Evolutionary conservation across 371 early-diverging fungal genomes (phyloP).

Genomic region (Actinomortierella ambigua): DNA sequence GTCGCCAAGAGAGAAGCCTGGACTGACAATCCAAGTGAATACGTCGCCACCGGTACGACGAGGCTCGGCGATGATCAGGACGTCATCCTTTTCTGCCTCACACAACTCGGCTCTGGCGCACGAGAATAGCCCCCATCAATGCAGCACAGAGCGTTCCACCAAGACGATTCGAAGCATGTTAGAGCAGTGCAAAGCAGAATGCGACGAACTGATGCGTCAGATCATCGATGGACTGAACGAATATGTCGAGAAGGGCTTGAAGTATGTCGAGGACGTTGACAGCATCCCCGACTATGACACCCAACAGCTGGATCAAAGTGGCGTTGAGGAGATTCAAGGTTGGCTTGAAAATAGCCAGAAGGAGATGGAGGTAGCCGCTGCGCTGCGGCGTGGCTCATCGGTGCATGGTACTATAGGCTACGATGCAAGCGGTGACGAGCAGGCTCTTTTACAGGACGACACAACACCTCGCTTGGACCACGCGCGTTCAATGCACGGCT

Average conservation of each 20-base stretch:
- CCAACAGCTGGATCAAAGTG: conserved; percentile 46
- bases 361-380: conserved; percentile 45
- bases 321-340: conserved; percentile 48
- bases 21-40: conserved; percentile 41
- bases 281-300: conserved; percentile 40
- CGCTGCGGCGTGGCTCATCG: conserved; percentile 7
- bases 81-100: conserved; percentile 41
- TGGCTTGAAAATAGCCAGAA: conserved; percentile 47
- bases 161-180: conserved; percentile 44
- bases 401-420: neutral
- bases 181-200: conserved; percentile 41
- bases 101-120: conserved; percentile 27
- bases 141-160: conserved; percentile 40
- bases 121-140: conserved; percentile 30
- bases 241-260: conserved; percentile 68
- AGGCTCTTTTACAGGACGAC: conserved; percentile 26
- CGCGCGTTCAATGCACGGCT: conserved; percentile 20
- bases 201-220: conserved; percentile 51
- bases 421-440: conserved; percentile 10
- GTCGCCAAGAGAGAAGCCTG: conserved; percentile 40
- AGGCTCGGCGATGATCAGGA: conserved; percentile 41
- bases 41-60: conserved; percentile 33
- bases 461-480: conserved; percentile 34
- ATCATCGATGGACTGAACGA: conserved; percentile 77
- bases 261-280: conserved; percentile 59